These are phyloP conservation scores for Amaranthus palmeri DNA, from an alignment of 148 eudicot genomes.

Conservation along the genomic window DNA sequence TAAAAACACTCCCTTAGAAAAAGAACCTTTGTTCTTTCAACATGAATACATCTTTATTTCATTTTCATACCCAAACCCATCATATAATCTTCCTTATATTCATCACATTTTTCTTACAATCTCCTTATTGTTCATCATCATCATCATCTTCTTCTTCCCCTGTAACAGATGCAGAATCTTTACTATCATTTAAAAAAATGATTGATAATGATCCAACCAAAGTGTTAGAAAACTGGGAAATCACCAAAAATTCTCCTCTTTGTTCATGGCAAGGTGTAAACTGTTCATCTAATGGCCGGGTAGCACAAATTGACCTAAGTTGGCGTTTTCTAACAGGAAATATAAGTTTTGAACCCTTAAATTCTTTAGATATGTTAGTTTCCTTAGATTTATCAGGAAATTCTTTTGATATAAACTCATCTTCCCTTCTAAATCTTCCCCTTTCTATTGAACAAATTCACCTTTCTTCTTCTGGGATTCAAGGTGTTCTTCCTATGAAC, in stretches of 20 bases:
- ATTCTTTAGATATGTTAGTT: constrained; percentile 54
- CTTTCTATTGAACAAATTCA: constrained; percentile 42
- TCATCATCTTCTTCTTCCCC: constrained; percentile 19
- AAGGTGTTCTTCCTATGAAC: constrained; percentile 51
- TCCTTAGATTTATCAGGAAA: constrained; percentile 65
- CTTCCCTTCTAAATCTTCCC: constrained; percentile 65
- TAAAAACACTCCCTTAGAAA: neutral
- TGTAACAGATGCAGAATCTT: constrained; percentile 53
- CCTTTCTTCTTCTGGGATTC: constrained; percentile 49
- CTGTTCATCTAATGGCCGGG: constrained; percentile 56
- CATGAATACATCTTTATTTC: constrained; percentile 28
- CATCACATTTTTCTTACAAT: constrained; percentile 9
- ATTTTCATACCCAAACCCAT: constrained; percentile 22
- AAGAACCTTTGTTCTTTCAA: constrained; percentile 1
- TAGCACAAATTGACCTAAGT: constrained; percentile 60
- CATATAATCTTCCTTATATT: constrained; percentile 22
- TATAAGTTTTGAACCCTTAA: constrained; percentile 46
- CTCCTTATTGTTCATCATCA: too few relatives aligned
- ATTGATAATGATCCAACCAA: constrained; percentile 49
- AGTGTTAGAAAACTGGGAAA: constrained; percentile 52
- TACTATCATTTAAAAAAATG: constrained; percentile 69
- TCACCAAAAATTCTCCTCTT: constrained; percentile 30
- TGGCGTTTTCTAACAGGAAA: constrained; percentile 50
- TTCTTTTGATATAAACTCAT: constrained; percentile 47
- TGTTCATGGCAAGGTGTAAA: constrained; percentile 73